Percentiles rank a stretch among this genome's conserved stretches.
Conservation (phyloP, 176 grass and related monocot genomes). For the Pharus latifolius region DNA sequence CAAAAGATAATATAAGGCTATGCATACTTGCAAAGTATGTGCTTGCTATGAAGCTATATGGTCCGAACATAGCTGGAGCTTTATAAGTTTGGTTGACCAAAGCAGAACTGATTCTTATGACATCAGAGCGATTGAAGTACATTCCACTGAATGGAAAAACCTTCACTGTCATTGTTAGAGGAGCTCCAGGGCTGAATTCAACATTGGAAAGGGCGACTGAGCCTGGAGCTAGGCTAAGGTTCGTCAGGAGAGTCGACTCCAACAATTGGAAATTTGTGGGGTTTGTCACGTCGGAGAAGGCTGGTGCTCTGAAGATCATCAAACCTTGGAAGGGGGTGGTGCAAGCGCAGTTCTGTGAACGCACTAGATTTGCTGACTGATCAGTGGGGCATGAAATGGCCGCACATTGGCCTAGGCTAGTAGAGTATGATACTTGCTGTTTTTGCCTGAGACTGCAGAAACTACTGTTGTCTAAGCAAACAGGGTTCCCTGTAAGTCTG, state of each 20-base stretch:
- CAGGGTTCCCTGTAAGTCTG: slow-evolving; percentile 44
- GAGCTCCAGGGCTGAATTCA: slow-evolving; percentile 10
- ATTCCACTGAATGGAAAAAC: slow-evolving; percentile 32
- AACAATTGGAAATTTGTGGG: slow-evolving; percentile 10
- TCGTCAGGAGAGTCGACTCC: slow-evolving; percentile 14
- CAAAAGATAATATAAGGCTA: neutral
- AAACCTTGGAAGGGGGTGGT: slow-evolving; percentile 30
- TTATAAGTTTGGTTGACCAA: slow-evolving; percentile 37
- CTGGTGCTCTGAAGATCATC: slow-evolving; percentile 33
- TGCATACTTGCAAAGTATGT: slow-evolving; percentile 35
- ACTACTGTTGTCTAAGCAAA: neutral
- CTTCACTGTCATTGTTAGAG: slow-evolving; percentile 27
- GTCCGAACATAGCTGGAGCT: slow-evolving; percentile 32
- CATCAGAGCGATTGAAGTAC: slow-evolving; percentile 31
- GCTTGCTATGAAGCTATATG: slow-evolving; percentile 39
- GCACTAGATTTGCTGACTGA: slow-evolving; percentile 25
- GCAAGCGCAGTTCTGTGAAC: slow-evolving; percentile 39
- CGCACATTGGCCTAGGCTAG: slow-evolving; percentile 17
- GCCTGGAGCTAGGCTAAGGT: slow-evolving; percentile 18
- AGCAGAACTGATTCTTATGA: slow-evolving; percentile 29
- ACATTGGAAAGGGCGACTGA: slow-evolving; percentile 41
- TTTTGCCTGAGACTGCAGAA: slow-evolving; percentile 15
- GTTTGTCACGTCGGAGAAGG: slow-evolving; percentile 31
- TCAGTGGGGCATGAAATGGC: slow-evolving; percentile 21
- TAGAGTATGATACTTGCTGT: slow-evolving; percentile 23